Percentiles rank a stretch among this genome's conserved stretches.
Evolutionary conservation across 2,329 filamentous ascomycete species (phyloP).

Genomic region (Colletotrichum simmondsii): DNA sequence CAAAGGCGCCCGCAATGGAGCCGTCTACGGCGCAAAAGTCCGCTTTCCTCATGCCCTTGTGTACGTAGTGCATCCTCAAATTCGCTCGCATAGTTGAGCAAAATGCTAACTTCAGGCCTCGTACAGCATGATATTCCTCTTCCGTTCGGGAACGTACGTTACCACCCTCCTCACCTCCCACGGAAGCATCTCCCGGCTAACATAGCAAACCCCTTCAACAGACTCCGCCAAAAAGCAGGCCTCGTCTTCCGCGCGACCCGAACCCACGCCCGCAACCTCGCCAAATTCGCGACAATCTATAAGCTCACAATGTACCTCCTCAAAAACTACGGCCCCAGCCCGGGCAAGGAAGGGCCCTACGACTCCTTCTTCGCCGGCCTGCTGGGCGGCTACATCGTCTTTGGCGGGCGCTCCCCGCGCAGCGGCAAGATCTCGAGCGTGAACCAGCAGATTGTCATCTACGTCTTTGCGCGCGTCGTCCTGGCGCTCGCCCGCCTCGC

Average conservation of each 20-base stretch:
- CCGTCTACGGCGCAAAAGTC: constrained; percentile 96
- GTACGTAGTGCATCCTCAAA: constrained; percentile 46
- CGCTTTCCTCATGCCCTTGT: constrained; percentile 98
- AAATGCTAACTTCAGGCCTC: constrained; percentile 1
- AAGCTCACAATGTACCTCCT: constrained; percentile 84
- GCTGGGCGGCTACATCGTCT: constrained; percentile 91
- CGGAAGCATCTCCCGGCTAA: background rate
- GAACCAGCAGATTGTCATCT: constrained; percentile 97
- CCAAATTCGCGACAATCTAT: constrained; percentile 91
- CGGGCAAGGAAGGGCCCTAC: constrained; percentile 75
- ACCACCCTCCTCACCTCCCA: constrained; percentile 10
- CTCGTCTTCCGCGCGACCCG: constrained; percentile 88
- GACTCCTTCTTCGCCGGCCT: constrained; percentile 90
- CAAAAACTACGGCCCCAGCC: constrained; percentile 67
- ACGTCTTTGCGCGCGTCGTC: constrained; percentile 92
- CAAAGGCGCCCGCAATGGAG: constrained; percentile 95
- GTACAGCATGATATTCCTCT: constrained; percentile 91
- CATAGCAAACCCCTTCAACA: constrained; percentile 42
- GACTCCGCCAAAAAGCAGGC: constrained; percentile 78
- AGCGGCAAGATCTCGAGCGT: constrained; percentile 79
- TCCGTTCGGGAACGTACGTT: constrained; percentile 86
- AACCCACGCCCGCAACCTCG: constrained; percentile 91
- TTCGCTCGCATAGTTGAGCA: background rate
- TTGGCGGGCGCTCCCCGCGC: constrained; percentile 75
- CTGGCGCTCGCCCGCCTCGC: constrained; percentile 86